Evolutionary conservation across 495 filamentous ascomycete species (phyloP), one percentile per base, ranked within the genome.

Genomic region (Lasiosphaeriaceae sp.): DNA sequence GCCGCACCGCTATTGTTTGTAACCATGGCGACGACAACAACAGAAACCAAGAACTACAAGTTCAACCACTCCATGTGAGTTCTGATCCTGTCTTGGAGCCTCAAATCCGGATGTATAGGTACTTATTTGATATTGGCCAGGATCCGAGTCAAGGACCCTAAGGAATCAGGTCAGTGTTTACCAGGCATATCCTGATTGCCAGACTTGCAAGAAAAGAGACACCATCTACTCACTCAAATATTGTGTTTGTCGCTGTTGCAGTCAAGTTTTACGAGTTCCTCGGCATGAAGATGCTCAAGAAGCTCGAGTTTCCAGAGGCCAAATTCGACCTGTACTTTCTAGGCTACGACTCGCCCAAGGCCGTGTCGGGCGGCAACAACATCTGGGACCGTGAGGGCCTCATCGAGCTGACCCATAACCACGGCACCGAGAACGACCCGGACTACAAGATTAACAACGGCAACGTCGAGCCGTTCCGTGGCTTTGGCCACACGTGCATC

Each of bases 191-290:
- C 21, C 23, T n/a, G 14, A 5, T 43, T 3, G 6, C 1, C 3
- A 26, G 16, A 55, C 55, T 57, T 19, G 54, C 50, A 12, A 7
- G 12, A 16, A 34, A 14, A 17, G 22, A n/a, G n/a, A n/a, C n/a
- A n/a, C 37, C 39, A 26, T 5, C n/a, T 20, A 11, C 21, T 24
- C 47, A 29, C 4, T 21, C 5, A n/a, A n/a, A n/a, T n/a, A n/a
- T n/a, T n/a, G 7, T 51, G 8, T 19, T 2, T 21, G 12, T 11
- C 19, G 2, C 5, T 11, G 26, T 19, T 54, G 17, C 47, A 84
- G 86, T 97, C 74, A 89, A 94, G 63, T 98, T 90, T 79, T 98
- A 97, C 73, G 83, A 96, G 61, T 89, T 90, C 77, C 88, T 98
- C 16, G 94, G 94, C 62, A 83, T 98, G 79, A 90, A 76, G 71